A percentile compares a stretch with the other conserved stretches of the same genome.
Conservation (phyloP, 805 yeast species). For the Brettanomyces custersianus region DNA sequence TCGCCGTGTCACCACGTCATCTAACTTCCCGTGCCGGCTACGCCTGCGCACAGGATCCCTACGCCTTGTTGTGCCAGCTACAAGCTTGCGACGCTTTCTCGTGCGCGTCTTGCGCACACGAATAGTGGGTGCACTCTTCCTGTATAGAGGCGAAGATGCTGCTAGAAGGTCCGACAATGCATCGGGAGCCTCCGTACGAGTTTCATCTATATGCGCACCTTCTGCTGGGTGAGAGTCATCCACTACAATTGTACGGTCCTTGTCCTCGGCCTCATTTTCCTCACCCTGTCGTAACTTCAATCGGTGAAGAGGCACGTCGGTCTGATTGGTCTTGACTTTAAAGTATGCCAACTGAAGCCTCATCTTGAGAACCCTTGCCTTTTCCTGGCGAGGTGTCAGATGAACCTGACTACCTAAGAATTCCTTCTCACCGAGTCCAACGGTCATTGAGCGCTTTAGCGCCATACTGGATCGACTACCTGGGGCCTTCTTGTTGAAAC, state of each 20-base stretch:
- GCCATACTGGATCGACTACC: background rate
- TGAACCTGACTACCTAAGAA: background rate
- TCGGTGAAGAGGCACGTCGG: constrained; percentile 23
- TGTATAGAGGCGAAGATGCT: constrained; percentile 22
- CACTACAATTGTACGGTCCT: background rate
- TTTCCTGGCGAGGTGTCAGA: constrained; percentile 20
- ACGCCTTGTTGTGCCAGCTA: constrained; percentile 2
- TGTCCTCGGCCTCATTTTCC: background rate
- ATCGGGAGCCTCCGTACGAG: constrained; percentile 8
- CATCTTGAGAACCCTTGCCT: constrained; percentile 35
- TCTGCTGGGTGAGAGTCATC: constrained; percentile 1
- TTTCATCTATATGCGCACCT: constrained; percentile 7
- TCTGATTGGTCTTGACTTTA: constrained; percentile 42
- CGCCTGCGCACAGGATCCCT: background rate
- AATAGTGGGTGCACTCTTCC: too few species aligned
- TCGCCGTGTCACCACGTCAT: constrained; percentile 4
- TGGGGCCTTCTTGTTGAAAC: background rate
- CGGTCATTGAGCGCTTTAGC: constrained; percentile 1
- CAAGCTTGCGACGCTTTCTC: too few species aligned
- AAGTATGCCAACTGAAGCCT: constrained; percentile 44
- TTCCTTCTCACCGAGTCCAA: background rate
- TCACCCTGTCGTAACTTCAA: constrained; percentile 19
- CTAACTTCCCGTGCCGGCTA: background rate
- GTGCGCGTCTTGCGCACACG: too few species aligned
- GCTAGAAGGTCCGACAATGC: constrained; percentile 28